A percentile compares a stretch with the other conserved stretches of the same genome.
Evolutionary conservation across 2,329 filamentous ascomycete genomes (phyloP).

Genomic region (Diplodia sapinea): DNA sequence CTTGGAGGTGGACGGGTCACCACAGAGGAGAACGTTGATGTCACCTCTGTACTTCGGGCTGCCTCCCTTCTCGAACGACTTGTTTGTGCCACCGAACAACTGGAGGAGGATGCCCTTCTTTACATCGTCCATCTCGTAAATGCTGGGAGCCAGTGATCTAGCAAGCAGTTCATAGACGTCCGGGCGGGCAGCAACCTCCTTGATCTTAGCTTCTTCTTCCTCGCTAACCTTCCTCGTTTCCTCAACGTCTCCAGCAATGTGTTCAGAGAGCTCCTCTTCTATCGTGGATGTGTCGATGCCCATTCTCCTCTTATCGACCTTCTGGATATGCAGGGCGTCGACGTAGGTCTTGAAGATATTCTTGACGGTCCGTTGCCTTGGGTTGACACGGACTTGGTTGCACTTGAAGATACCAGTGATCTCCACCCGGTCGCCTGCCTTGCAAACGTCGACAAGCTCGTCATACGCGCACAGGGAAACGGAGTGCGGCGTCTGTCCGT

Average conservation of each 20-base stretch:
- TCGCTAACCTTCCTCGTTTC: constrained; percentile 82
- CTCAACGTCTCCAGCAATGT: constrained; percentile 73
- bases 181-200: constrained; percentile 73
- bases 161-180: constrained; percentile 94
- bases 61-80: constrained; percentile 94
- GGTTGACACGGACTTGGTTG: constrained; percentile 91
- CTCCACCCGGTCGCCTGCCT: constrained; percentile 93
- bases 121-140: constrained; percentile 98
- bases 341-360: constrained; percentile 98
- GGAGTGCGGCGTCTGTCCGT: constrained; percentile 95
- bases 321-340: constrained; percentile 93
- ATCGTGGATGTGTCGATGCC: constrained; percentile 90
- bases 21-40: constrained; percentile 95
- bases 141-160: constrained; percentile 87
- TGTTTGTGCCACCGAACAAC: constrained; percentile 96
- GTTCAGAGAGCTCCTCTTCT: constrained; percentile 78
- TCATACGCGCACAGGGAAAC: constrained; percentile 97
- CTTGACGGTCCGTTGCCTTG: constrained; percentile 89
- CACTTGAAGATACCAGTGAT: constrained; percentile 97
- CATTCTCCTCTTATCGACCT: constrained; percentile 93
- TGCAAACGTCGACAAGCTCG: constrained; percentile 96
- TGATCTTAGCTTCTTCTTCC: constrained; percentile 90
- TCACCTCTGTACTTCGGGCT: constrained; percentile 95
- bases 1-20: constrained; percentile 95
- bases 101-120: constrained; percentile 98